Base-by-base conservation (phyloP, 2,329 filamentous ascomycete species). In the Cladophialophora yegresii region DNA sequence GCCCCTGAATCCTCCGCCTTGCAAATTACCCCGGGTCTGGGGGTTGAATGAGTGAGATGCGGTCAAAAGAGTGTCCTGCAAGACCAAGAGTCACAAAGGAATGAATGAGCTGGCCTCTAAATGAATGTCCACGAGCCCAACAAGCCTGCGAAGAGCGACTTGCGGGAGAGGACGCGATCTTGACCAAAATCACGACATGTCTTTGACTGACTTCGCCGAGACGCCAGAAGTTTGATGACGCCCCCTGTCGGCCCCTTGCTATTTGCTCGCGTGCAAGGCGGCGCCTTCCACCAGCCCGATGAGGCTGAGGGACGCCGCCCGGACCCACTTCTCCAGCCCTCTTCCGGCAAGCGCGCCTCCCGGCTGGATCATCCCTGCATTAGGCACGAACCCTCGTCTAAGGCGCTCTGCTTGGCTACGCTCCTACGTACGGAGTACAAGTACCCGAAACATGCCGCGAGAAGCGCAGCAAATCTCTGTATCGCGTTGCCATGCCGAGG, bases 251-350 rank as follows among this genome's bases (percentile, higher is more conserved):
- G 20, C 40, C 32, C 10, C 20, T 28, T 51, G 20, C 47, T 53
- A 59, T 50, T 59, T 50, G 57, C 47, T 53, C 57, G 57, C 30
- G 20, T 51, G 30, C 45, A 7, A 4, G 9, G 2, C 32, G 28
- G 57, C 57, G 43, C 57, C 57, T 59, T 50, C 26, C 47, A 51
- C 57, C 45, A 59, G 57, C 45, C 57, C 53, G 58, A 61, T 60
- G 57, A 60, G 57, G 57, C 57, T 60, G 45, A 60, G 36, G 26
- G 26, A 9, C 8, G 20, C 16, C 12, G 26, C 16, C 0, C n/a
- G 1, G 54, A 22, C 28, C 32, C 54, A 56, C 54, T 20, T 9
- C 28, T 20, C 1, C 23, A 32, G 28, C 51, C 51, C 4, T 28
- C 23, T 2, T n/a, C 13, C 45, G 30, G 49, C 49, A 28, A 10